Evolutionary conservation across 2,329 filamentous ascomycete genomes (phyloP).

Genomic region (Stagonosporopsis chrysanthemi): DNA sequence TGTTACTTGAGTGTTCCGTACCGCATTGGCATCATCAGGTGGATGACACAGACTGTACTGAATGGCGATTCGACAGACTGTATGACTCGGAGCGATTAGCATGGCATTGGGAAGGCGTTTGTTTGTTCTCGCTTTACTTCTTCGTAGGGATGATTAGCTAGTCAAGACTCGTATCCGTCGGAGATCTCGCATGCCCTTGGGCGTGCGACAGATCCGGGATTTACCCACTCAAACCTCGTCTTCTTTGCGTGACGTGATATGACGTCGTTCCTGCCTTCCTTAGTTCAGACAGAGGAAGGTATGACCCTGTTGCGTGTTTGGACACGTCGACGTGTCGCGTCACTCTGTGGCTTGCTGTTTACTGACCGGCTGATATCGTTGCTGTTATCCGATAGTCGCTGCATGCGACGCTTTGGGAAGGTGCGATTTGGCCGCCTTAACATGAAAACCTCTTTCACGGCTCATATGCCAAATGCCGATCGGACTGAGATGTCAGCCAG

Average conservation of each 20-base stretch:
- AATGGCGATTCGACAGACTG: constrained; percentile 24
- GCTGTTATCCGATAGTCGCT: constrained; percentile 13
- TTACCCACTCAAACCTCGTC: constrained; percentile 46
- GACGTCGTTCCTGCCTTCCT: not conserved
- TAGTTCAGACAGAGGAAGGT: not conserved
- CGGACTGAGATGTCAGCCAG: not conserved
- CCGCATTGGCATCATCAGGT: constrained; percentile 29
- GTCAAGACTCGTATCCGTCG: constrained; percentile 53
- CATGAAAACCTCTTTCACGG: not conserved
- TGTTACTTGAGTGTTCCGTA: constrained; percentile 38
- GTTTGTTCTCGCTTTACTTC: constrained; percentile 31
- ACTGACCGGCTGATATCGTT: not conserved
- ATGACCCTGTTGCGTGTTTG: not conserved
- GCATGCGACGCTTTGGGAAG: constrained; percentile 14
- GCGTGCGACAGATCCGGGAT: constrained; percentile 41
- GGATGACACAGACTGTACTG: constrained; percentile 20
- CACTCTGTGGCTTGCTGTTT: not conserved
- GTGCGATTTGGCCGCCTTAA: constrained; percentile 8
- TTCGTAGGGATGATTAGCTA: constrained; percentile 49
- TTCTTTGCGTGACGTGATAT: constrained; percentile 11
- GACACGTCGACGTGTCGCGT: not conserved
- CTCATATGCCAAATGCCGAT: constrained; percentile 18
- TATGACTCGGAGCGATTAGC: constrained; percentile 22
- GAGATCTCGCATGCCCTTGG: constrained; percentile 32
- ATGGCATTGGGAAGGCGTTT: constrained; percentile 22